Conservation (phyloP, 345 rosid species). For the Populus euphratica region DNA sequence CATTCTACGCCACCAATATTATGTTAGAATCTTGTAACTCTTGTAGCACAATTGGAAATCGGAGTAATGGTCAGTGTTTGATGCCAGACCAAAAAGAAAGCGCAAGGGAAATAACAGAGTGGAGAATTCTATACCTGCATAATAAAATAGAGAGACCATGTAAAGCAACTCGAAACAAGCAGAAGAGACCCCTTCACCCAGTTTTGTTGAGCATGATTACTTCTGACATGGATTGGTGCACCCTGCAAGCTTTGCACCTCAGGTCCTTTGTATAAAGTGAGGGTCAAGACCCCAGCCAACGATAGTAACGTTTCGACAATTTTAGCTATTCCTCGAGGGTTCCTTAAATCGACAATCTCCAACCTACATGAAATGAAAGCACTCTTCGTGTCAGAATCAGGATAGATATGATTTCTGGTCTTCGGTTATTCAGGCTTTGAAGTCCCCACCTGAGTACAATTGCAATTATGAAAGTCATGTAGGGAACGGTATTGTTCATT, state of each 20-base stretch:
- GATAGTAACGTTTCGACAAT: constrained; percentile 16
- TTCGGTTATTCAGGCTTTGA: not conserved
- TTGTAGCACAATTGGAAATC: too few relatives aligned
- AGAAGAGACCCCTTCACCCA: constrained; percentile 31
- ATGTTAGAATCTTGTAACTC: too few relatives aligned
- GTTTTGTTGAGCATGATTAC: constrained; percentile 9
- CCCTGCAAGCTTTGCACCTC: constrained; percentile 15
- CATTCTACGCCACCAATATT: too few relatives aligned
- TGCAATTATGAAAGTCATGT: constrained; percentile 24
- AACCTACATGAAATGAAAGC: constrained; percentile 8
- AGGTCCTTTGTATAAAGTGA: constrained; percentile 28
- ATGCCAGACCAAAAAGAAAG: too few relatives aligned
- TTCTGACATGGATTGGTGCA: constrained; percentile 18
- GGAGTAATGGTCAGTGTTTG: too few relatives aligned
- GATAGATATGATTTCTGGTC: not conserved
- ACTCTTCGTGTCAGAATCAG: not conserved
- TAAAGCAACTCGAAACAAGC: constrained; percentile 17
- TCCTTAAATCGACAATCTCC: constrained; percentile 18
- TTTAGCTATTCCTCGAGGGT: constrained; percentile 15
- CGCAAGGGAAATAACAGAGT: not conserved
- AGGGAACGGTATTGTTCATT: constrained; percentile 21
- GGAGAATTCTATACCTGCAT: constrained; percentile 21
- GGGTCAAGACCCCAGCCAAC: constrained; percentile 14
- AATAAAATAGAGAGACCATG: constrained; percentile 24
- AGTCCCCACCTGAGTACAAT: constrained; percentile 20